Conservation (phyloP, 495 filamentous ascomycete genomes). For the Penicillium pancosmium region DNA sequence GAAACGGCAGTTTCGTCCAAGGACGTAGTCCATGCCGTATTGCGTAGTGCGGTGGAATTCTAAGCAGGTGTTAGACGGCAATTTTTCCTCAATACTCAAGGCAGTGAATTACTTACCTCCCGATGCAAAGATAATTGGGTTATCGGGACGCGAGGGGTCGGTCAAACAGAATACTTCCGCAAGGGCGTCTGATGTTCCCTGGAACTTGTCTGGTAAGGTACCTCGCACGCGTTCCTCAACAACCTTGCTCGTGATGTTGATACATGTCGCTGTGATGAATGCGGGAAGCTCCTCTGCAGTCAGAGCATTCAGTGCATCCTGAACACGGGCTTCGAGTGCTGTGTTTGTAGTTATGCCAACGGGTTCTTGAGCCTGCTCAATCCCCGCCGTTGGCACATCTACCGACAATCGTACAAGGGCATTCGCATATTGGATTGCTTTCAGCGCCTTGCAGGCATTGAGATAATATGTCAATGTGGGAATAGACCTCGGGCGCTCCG, state of each 20-base stretch:
- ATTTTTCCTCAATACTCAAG: not conserved
- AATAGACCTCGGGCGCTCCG: constrained; percentile 70
- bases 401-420: constrained; percentile 51
- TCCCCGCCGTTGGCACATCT: constrained; percentile 37
- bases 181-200: constrained; percentile 65
- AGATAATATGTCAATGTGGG: constrained; percentile 68
- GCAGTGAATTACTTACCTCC: constrained; percentile 53
- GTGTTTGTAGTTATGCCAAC: constrained; percentile 52
- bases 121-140: constrained; percentile 77
- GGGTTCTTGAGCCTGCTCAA: constrained; percentile 47
- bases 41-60: constrained; percentile 51
- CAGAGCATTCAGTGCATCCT: constrained; percentile 59
- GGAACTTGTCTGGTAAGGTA: constrained; percentile 40
- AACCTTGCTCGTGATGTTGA: constrained; percentile 35
- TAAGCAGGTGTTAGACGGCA: constrained; percentile 51
- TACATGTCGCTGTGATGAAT: constrained; percentile 58
- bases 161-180: constrained; percentile 77
- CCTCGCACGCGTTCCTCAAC: constrained; percentile 38
- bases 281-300: constrained; percentile 69
- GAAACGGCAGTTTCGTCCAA: constrained; percentile 64
- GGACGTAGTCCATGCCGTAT: constrained; percentile 59
- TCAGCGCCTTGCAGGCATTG: constrained; percentile 63
- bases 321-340: constrained; percentile 60
- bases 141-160: constrained; percentile 71
- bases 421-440: constrained; percentile 71